These are phyloP conservation scores for Pouteria glomerata DNA, from an alignment of 148 eudicot genomes.

Conservation along the genomic window DNA sequence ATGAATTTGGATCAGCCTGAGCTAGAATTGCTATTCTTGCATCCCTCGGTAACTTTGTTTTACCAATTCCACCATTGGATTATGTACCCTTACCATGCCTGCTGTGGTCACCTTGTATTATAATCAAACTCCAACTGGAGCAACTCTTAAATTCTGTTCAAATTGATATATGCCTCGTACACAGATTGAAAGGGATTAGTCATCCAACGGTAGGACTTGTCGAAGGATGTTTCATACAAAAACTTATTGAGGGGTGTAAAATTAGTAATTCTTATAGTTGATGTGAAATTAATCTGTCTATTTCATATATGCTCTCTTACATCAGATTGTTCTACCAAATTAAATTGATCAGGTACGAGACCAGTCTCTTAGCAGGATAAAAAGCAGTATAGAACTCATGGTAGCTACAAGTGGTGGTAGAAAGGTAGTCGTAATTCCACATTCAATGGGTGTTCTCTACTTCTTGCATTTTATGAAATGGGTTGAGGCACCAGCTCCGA, in stretches of 20 bases:
- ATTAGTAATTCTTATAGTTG: neutral
- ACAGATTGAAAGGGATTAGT: neutral
- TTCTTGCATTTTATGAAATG: slow-evolving; percentile 98
- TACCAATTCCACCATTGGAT: neutral
- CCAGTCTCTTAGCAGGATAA: slow-evolving; percentile 78
- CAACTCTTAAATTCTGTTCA: neutral
- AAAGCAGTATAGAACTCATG: slow-evolving; percentile 92
- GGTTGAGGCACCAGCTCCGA: slow-evolving; percentile 97
- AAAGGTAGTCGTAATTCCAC: slow-evolving; percentile 89
- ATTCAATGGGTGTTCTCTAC: slow-evolving; percentile 94
- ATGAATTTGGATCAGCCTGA: slow-evolving; percentile 3
- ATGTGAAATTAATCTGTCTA: neutral
- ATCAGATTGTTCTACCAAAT: slow-evolving; percentile 10
- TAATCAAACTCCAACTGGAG: neutral
- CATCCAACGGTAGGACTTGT: neutral
- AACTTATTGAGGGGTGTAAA: neutral
- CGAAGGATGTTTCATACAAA: neutral
- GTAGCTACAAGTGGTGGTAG: slow-evolving; percentile 82
- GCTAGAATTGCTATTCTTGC: neutral
- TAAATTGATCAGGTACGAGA: slow-evolving; percentile 67
- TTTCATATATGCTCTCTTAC: neutral
- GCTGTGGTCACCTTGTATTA: neutral
- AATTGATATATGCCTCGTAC: neutral
- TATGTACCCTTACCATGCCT: neutral
- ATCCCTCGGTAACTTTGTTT: neutral